These are phyloP conservation scores for Waltiozyma sp. DNA, from an alignment of 1,139 yeast species.

Conservation along the genomic window DNA sequence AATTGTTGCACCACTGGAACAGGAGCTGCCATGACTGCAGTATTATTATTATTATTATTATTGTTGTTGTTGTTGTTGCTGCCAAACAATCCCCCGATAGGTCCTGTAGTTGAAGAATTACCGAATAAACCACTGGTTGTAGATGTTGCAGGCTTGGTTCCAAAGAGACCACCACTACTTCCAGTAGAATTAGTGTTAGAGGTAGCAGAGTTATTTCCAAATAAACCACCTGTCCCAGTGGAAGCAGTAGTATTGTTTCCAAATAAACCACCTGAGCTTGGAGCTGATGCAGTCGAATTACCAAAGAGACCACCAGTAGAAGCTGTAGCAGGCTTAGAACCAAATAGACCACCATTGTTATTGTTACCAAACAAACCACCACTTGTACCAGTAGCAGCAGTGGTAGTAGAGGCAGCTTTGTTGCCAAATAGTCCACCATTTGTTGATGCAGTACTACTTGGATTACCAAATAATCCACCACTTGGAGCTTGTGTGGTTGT, in stretches of 20 bases:
- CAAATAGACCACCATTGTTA: constrained; percentile 9
- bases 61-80: constrained; percentile 1
- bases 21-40: constrained; percentile 3
- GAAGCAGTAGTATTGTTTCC: constrained; percentile 4
- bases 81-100: constrained; percentile 8
- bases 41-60: constrained; percentile 8
- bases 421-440: constrained; percentile 3
- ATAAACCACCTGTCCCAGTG: constrained; percentile 9
- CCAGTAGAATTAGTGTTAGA: too few species aligned
- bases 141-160: constrained; percentile 6
- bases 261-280: constrained; percentile 8
- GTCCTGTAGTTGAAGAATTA: background rate
- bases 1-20: constrained; percentile 13
- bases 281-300: background rate
- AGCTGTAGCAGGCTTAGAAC: constrained; percentile 1
- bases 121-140: constrained; percentile 7
- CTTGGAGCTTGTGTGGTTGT: constrained; percentile 5
- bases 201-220: constrained; percentile 20
- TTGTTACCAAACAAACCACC: constrained; percentile 10
- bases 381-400: background rate
- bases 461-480: constrained; percentile 21
- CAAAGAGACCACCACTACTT: too few species aligned
- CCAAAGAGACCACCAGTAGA: background rate
- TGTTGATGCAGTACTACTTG: constrained; percentile 1
- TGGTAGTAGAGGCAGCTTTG: too few species aligned